These are phyloP conservation scores for Coprinopsis sp. DNA, from an alignment of 768 basidiomycete genomes.

Conservation along the genomic window DNA sequence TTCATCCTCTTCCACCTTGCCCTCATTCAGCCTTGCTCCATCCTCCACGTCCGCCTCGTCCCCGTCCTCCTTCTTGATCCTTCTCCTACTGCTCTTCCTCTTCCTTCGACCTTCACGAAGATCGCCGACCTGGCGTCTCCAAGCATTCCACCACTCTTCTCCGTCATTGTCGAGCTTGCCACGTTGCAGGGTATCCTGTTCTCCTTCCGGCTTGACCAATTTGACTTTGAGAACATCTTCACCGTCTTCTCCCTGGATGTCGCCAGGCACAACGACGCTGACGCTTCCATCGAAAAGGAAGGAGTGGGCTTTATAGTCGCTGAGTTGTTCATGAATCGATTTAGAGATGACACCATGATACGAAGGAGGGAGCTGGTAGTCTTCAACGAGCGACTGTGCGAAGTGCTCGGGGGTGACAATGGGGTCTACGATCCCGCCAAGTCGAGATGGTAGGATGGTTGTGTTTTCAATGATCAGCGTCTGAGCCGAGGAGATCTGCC, in stretches of 20 bases:
- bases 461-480: too few species aligned
- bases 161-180: slow-evolving; percentile 50
- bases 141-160: slow-evolving; percentile 64
- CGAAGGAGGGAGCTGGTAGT: slow-evolving; percentile 69
- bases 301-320: slow-evolving; percentile 71
- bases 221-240: not conserved
- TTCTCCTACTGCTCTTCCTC: slow-evolving; percentile 12
- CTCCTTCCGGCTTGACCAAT: not conserved
- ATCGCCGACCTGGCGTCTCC: slow-evolving; percentile 53
- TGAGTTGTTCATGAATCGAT: slow-evolving; percentile 84
- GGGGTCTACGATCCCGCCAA: too few species aligned
- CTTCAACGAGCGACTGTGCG: slow-evolving; percentile 86
- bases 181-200: slow-evolving; percentile 2
- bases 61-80: slow-evolving; percentile 22
- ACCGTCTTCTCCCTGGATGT: not conserved
- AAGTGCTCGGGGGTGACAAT: slow-evolving; percentile 87
- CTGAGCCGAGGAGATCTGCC: too few species aligned
- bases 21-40: slow-evolving; percentile 20
- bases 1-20: slow-evolving; percentile 29
- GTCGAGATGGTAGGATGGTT: too few species aligned
- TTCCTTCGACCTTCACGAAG: slow-evolving; percentile 23
- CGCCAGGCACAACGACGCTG: slow-evolving; percentile 18
- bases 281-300: slow-evolving; percentile 48
- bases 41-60: slow-evolving; percentile 22
- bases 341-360: slow-evolving; percentile 70